Conservation (phyloP, 176 grass and related monocot genomes). For the Ensete ventricosum region DNA sequence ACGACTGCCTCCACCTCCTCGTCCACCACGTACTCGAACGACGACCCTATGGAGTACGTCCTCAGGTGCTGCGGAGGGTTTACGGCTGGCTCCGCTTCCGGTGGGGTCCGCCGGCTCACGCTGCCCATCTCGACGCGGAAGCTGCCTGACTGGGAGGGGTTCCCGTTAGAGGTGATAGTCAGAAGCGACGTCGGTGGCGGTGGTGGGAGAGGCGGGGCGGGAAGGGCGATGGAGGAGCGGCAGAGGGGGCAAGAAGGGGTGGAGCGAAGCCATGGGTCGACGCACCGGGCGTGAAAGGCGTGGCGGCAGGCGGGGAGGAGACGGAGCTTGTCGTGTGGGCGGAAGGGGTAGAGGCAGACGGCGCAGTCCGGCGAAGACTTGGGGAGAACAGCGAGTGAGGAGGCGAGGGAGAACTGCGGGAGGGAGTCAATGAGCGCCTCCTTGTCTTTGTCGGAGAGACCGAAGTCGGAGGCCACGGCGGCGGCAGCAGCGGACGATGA, state of each 20-base stretch:
- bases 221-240: constrained; percentile 54
- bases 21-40: constrained; percentile 78
- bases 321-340: constrained; percentile 66
- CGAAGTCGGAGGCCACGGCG: not conserved
- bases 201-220: constrained; percentile 28
- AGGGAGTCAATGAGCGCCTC: constrained; percentile 59
- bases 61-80: constrained; percentile 26
- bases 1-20: constrained; percentile 1
- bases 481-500: not conserved
- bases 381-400: constrained; percentile 29
- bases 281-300: constrained; percentile 75
- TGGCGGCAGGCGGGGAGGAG: constrained; percentile 81
- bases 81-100: constrained; percentile 20
- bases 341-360: constrained; percentile 73
- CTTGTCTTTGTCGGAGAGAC: constrained; percentile 42
- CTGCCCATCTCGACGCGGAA: constrained; percentile 84
- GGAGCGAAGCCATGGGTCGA: constrained; percentile 89
- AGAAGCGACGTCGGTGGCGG: constrained; percentile 13
- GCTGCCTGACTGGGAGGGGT: constrained; percentile 38
- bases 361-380: constrained; percentile 88
- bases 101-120: constrained; percentile 48
- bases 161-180: constrained; percentile 8
- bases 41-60: constrained; percentile 59
- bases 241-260: constrained; percentile 85
- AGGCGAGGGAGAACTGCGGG: constrained; percentile 68